Evolutionary conservation across 768 basidiomycete genomes (phyloP).

Genomic region (Trametes sanguinea): DNA sequence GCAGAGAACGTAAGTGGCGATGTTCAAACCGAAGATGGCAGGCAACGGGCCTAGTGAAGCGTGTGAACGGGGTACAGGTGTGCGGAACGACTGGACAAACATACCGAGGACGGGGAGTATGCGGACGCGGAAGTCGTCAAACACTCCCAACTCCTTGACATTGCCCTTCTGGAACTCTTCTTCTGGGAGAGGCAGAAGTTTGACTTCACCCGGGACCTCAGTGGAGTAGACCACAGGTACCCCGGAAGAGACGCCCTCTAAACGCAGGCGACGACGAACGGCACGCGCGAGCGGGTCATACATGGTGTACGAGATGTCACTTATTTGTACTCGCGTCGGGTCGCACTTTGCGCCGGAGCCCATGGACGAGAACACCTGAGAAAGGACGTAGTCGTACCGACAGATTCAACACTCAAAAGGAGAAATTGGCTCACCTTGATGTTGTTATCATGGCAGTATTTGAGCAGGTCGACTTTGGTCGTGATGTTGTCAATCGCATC

Average conservation of each 20-base stretch:
- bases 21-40: slow-evolving; percentile 87
- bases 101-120: slow-evolving; percentile 89
- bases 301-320: slow-evolving; percentile 88
- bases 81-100: slow-evolving; percentile 22
- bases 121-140: slow-evolving; percentile 92
- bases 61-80: neutral
- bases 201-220: slow-evolving; percentile 87
- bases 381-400: neutral
- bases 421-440: slow-evolving; percentile 62
- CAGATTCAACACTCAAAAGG: neutral
- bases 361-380: slow-evolving; percentile 93
- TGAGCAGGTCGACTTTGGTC: slow-evolving; percentile 92
- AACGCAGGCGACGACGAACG: slow-evolving; percentile 76
- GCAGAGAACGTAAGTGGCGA: slow-evolving; percentile 86
- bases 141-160: slow-evolving; percentile 85
- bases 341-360: slow-evolving; percentile 94
- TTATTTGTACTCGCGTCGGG: slow-evolving; percentile 93
- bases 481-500: slow-evolving; percentile 98
- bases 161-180: slow-evolving; percentile 90
- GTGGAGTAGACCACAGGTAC: slow-evolving; percentile 95
- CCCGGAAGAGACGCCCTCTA: slow-evolving; percentile 59
- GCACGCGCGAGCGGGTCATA: slow-evolving; percentile 95
- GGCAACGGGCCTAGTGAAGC: slow-evolving; percentile 67
- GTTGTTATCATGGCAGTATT: slow-evolving; percentile 77
- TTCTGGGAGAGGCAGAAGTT: slow-evolving; percentile 85